Evolutionary conservation across 306 rosid species (phyloP).

Genomic region (Rosa chinensis): DNA sequence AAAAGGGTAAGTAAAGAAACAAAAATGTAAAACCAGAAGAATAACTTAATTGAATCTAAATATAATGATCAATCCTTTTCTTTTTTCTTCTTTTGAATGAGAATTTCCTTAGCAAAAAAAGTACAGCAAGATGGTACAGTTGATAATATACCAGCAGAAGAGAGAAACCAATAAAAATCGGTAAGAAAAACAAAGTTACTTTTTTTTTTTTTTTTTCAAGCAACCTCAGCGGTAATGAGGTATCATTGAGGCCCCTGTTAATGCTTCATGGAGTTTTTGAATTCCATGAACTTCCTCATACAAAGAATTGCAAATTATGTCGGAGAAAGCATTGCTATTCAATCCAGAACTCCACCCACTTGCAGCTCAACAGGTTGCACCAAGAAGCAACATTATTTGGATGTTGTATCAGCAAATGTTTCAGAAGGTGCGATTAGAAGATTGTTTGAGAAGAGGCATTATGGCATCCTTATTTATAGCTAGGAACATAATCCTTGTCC

Average conservation of each 20-base stretch:
- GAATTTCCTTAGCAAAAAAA: neutral
- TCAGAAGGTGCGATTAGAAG: constrained; percentile 21
- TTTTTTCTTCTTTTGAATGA: too few relatives aligned
- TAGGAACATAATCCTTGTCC: constrained; percentile 59
- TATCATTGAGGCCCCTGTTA: neutral
- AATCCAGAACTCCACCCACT: constrained; percentile 28
- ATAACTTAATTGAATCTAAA: too few relatives aligned
- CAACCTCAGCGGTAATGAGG: neutral
- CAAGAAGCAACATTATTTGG: constrained; percentile 17
- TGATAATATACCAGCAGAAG: neutral
- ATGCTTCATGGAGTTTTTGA: neutral
- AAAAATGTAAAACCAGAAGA: too few relatives aligned
- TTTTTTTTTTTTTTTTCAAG: neutral
- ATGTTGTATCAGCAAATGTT: constrained; percentile 18
- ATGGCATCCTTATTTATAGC: constrained; percentile 39
- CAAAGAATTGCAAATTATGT: neutral
- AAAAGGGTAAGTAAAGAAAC: too few relatives aligned
- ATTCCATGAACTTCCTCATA: neutral
- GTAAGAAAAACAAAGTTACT: neutral
- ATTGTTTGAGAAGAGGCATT: neutral
- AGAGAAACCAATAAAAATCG: neutral
- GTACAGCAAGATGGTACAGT: neutral
- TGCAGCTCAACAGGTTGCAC: constrained; percentile 21
- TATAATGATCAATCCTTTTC: too few relatives aligned
- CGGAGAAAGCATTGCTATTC: neutral